These are phyloP conservation scores for Tothia fuscella DNA, from an alignment of 2,329 filamentous ascomycete species.

Conservation along the genomic window DNA sequence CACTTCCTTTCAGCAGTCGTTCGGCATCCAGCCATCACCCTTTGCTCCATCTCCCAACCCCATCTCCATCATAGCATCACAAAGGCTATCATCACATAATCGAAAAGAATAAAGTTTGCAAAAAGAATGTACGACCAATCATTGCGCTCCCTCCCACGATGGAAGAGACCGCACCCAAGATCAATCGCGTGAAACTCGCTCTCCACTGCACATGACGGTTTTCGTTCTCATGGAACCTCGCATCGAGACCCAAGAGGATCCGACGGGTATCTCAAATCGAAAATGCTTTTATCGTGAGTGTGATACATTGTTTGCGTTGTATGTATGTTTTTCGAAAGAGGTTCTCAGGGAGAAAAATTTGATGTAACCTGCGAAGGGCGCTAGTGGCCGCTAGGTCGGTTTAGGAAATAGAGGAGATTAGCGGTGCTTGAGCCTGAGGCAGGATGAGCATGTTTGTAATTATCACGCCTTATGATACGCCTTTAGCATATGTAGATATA, in stretches of 20 bases:
- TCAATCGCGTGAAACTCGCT: conserved; percentile 36
- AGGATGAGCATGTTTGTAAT: too few relatives aligned
- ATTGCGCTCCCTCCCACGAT: conserved; percentile 45
- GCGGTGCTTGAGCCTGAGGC: too few relatives aligned
- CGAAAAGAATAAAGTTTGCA: neutral
- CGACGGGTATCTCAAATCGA: conserved; percentile 35
- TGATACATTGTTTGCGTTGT: conserved; percentile 43
- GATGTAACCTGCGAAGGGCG: too few relatives aligned
- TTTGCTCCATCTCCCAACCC: too few relatives aligned
- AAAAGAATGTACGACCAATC: conserved; percentile 40
- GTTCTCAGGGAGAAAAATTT: conserved; percentile 12
- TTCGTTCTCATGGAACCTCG: conserved; percentile 43
- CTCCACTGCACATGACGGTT: conserved; percentile 47
- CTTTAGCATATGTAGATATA: too few relatives aligned
- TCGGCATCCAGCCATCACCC: too few relatives aligned
- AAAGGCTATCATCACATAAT: too few relatives aligned
- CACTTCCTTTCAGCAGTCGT: too few relatives aligned
- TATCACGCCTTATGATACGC: too few relatives aligned
- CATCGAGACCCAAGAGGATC: conserved; percentile 20
- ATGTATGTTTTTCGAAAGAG: conserved; percentile 25
- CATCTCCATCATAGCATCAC: too few relatives aligned
- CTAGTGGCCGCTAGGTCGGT: too few relatives aligned
- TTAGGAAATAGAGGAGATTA: too few relatives aligned
- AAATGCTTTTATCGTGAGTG: conserved; percentile 48
- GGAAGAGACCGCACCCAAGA: conserved; percentile 31